Evolutionary conservation across 495 filamentous ascomycete species (phyloP).

Genomic region (Daldinia childiae): DNA sequence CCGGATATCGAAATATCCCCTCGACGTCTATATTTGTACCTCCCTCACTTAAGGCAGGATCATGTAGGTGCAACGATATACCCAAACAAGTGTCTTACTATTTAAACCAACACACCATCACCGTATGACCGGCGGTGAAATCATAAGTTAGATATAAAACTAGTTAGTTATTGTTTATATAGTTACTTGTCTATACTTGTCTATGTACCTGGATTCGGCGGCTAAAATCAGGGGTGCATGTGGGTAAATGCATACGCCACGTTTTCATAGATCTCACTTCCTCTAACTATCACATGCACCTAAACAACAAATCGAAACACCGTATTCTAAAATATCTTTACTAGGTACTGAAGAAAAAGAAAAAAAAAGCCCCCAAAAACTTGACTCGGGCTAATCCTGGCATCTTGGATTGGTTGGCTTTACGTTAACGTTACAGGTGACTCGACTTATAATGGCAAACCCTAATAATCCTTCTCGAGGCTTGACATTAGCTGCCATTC

Average conservation of each 20-base stretch:
- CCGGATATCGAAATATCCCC: neutral
- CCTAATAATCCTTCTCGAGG: neutral
- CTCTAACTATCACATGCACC: neutral
- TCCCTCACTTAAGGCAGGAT: constrained; percentile 7
- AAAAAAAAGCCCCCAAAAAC: neutral
- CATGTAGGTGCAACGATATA: neutral
- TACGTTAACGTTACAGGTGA: constrained; percentile 6
- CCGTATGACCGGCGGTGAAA: constrained; percentile 18
- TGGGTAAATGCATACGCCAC: neutral
- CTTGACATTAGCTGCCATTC: neutral
- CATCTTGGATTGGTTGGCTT: neutral
- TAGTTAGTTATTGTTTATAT: no score
- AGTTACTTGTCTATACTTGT: no score
- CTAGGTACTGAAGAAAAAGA: neutral
- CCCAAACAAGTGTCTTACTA: neutral
- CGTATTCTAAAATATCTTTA: neutral
- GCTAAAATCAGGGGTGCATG: constrained; percentile 22
- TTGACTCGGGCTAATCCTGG: neutral
- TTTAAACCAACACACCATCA: constrained; percentile 25
- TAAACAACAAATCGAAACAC: neutral
- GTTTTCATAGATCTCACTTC: neutral
- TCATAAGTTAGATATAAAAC: constrained; percentile 4
- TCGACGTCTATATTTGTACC: constrained; percentile 22
- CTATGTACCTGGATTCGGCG: neutral
- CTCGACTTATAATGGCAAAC: neutral